phyloP scores from a whole-genome alignment of 345 rosid genomes.

The Chamaenerion angustifolium region DNA sequence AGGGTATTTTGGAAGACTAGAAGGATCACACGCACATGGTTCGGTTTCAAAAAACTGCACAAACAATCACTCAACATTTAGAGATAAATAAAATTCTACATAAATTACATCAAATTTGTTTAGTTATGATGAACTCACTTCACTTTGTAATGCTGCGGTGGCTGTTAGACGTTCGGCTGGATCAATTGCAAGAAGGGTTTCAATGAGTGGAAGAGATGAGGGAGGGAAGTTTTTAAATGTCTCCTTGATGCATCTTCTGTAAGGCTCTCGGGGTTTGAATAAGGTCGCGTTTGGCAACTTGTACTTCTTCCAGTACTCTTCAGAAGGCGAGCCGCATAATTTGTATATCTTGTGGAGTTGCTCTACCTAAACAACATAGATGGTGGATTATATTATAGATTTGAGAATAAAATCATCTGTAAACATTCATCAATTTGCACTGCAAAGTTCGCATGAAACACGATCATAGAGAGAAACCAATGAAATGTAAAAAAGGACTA shows the following conservation, averaged over 20 bases:
- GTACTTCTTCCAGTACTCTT: constrained; percentile 33
- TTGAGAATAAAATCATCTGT: too few species aligned
- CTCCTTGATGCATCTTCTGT: constrained; percentile 22
- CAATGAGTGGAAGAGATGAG: constrained; percentile 25
- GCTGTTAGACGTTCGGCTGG: constrained; percentile 34
- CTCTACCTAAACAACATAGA: constrained; percentile 18
- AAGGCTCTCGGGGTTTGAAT: constrained; percentile 32
- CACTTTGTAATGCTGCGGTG: constrained; percentile 21
- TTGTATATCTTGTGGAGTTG: constrained; percentile 37
- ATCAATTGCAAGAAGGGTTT: constrained; percentile 31
- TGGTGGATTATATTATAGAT: too few species aligned
- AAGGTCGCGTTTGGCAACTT: constrained; percentile 35
- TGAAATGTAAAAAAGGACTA: neutral
- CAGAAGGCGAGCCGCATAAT: constrained; percentile 35
- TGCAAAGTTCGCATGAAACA: too few species aligned
- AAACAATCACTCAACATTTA: neutral
- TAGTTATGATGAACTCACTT: constrained; percentile 14
- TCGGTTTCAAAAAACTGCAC: constrained; percentile 11
- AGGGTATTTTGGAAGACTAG: constrained; percentile 16
- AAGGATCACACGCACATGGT: constrained; percentile 15
- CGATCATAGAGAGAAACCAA: neutral
- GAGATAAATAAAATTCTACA: neutral
- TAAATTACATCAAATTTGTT: neutral
- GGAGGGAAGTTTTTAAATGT: constrained; percentile 31
- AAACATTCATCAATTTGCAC: too few species aligned